Conservation (phyloP, 208 protist species). For the Trypanosoma brucei region DNA sequence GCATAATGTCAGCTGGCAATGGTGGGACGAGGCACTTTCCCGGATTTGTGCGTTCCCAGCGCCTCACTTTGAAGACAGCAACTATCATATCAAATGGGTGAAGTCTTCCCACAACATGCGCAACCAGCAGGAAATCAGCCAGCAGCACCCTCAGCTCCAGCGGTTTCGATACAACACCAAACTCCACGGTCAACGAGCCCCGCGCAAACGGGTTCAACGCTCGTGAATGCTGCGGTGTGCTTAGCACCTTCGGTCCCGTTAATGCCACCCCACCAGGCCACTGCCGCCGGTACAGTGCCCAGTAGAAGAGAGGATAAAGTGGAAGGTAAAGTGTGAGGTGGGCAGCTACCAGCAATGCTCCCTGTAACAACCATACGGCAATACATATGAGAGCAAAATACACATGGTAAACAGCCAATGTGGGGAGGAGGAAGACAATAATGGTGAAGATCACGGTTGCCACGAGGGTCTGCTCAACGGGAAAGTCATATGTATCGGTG, state of each 20-base stretch:
- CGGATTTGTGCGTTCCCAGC: constrained; percentile 26
- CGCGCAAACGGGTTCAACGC: constrained; percentile 10
- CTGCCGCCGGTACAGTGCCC: constrained; percentile 21
- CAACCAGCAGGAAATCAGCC: constrained; percentile 61
- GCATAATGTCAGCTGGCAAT: no score
- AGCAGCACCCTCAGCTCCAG: constrained; percentile 41
- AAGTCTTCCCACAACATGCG: constrained; percentile 32
- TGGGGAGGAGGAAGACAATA: constrained; percentile 88
- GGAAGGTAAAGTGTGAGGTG: constrained; percentile 66
- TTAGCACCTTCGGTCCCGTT: constrained; percentile 15
- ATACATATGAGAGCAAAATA: constrained; percentile 82
- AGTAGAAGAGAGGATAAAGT: constrained; percentile 53
- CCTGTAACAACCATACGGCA: constrained; percentile 49
- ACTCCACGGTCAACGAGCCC: constrained; percentile 65
- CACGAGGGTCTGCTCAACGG: constrained; percentile 88
- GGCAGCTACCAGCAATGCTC: constrained; percentile 44
- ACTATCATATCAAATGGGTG: constrained; percentile 31
- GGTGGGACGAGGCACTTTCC: constrained; percentile 54
- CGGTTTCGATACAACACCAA: constrained; percentile 43
- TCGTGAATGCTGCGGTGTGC: constrained; percentile 6
- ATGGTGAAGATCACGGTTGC: constrained; percentile 90
- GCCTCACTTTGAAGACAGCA: constrained; percentile 29
- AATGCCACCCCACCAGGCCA: constrained; percentile 19
- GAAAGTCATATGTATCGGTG: constrained; percentile 86
- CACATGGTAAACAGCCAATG: constrained; percentile 88